Percentiles rank a stretch among this genome's conserved stretches.
Conservation (phyloP, 805 yeast species). For the Clavispora santaluciae region DNA sequence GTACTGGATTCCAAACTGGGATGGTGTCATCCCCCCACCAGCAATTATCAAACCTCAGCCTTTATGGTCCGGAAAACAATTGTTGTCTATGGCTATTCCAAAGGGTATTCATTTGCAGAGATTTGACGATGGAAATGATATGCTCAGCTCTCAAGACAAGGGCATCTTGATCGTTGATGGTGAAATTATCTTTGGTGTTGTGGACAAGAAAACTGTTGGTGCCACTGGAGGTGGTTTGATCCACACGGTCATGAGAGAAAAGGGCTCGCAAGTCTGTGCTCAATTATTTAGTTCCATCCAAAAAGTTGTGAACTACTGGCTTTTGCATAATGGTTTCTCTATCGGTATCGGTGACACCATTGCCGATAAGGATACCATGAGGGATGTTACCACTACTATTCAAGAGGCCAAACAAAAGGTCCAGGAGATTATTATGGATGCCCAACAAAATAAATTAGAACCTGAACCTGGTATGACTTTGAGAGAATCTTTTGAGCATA, state of each 20-base stretch:
- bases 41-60: slow-evolving; percentile 93
- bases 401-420: slow-evolving; percentile 91
- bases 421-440: slow-evolving; percentile 87
- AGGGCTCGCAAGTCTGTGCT: slow-evolving; percentile 89
- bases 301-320: slow-evolving; percentile 94
- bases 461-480: slow-evolving; percentile 99
- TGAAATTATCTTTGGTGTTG: slow-evolving; percentile 95
- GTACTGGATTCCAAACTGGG: slow-evolving; percentile 99
- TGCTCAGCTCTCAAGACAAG: slow-evolving; percentile 81
- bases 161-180: slow-evolving; percentile 97
- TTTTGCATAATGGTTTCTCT: slow-evolving; percentile 93
- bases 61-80: slow-evolving; percentile 96
- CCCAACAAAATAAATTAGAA: slow-evolving; percentile 80
- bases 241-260: slow-evolving; percentile 96
- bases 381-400: slow-evolving; percentile 86
- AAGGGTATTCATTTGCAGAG: slow-evolving; percentile 93
- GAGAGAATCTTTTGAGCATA: slow-evolving; percentile 97
- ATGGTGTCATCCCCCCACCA: slow-evolving; percentile 95
- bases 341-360: slow-evolving; percentile 99
- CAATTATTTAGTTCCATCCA: slow-evolving; percentile 87
- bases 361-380: slow-evolving; percentile 96
- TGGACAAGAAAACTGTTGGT: slow-evolving; percentile 97
- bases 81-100: slow-evolving; percentile 89
- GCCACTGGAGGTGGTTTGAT: slow-evolving; percentile 97
- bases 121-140: slow-evolving; percentile 83